Evolutionary conservation across 164 flowering plant species (phyloP), one percentile per base, ranked within the genome.

Genomic region (Magnolia kwangsiensis): DNA sequence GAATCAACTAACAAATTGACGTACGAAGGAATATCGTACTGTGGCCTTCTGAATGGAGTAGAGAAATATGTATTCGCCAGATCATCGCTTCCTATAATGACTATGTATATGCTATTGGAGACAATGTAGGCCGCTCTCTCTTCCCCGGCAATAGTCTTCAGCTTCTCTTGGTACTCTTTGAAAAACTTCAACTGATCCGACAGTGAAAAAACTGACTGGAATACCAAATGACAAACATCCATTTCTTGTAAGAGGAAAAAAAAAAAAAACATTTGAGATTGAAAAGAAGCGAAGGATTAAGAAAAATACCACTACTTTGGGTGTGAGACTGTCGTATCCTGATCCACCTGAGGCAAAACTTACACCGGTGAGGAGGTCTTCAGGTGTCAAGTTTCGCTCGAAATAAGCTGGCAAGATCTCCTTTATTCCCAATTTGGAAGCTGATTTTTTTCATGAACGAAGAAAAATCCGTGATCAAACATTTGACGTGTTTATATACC

Each of bases 41-140:
- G 74, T 0, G 1, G 0, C 63, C 76, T 74, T 51, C 91, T 76
- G 1, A 77, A 20, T 0, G 78, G 86, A 0, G 73, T 24, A 8
- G 31, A 21, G 63, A 83, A 93, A 73, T 88, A 93, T 1, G 90
- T 90, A 66, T 82, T 87, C 14, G 85, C 87, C 50, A 95, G 75
- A 80, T 95, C 98, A 29, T 93, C 81, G 71, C 89, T 90, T 20
- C 92, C 91, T 0, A 87, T 83, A 0, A 84, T 86, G 31, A 92
- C 79, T 0, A 87, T 0, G 71, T 55, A 86, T 8, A 93, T 0
- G 63, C 88, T 81, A n/a, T 89, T 84, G 23, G 71, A 71, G 65
- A 91, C 0, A 1, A 90, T 88, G 80, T 16, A 61, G 1, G 77
- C 75, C 14, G 89, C 77, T 65, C 65, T 86, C 19, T 88, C 88